These are phyloP conservation scores for Amanita jacksonii DNA, from an alignment of 768 basidiomycete species.

Conservation along the genomic window DNA sequence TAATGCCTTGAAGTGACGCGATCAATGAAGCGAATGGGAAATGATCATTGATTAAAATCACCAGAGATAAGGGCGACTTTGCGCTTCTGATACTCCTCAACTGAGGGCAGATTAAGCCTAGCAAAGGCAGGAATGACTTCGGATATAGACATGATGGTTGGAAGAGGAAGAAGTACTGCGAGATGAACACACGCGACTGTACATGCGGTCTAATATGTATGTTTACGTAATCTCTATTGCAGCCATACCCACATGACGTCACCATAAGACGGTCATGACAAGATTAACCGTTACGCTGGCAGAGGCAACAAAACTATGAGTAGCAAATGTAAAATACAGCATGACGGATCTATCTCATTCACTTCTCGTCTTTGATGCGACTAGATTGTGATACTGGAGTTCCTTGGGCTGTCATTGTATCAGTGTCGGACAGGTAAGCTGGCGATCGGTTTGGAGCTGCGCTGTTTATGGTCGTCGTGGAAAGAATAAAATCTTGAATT, in stretches of 20 bases:
- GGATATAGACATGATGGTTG: constrained; percentile 35
- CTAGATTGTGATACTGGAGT: background rate
- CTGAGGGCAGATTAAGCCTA: constrained; percentile 52
- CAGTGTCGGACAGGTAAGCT: background rate
- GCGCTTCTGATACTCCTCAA: constrained; percentile 78
- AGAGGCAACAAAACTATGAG: background rate
- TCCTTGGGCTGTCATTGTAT: background rate
- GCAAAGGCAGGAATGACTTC: constrained; percentile 35
- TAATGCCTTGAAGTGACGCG: constrained; percentile 55
- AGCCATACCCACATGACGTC: too few relatives aligned
- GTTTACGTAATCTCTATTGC: background rate
- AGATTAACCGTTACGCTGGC: too few relatives aligned
- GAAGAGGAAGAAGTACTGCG: background rate
- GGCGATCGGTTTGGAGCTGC: background rate
- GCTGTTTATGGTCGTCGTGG: too few relatives aligned
- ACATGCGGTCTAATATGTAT: background rate
- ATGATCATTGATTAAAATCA: constrained; percentile 18
- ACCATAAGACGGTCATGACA: too few relatives aligned
- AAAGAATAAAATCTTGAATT: background rate
- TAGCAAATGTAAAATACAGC: background rate
- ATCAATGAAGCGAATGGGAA: constrained; percentile 9
- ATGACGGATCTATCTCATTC: too few relatives aligned
- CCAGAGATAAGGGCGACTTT: constrained; percentile 93
- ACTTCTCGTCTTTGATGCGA: background rate
- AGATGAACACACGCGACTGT: background rate